A percentile compares a stretch with the other conserved stretches of the same genome.
Conservation (phyloP, 2,329 filamentous ascomycete species). For the Pseudogymnoascus sp. region DNA sequence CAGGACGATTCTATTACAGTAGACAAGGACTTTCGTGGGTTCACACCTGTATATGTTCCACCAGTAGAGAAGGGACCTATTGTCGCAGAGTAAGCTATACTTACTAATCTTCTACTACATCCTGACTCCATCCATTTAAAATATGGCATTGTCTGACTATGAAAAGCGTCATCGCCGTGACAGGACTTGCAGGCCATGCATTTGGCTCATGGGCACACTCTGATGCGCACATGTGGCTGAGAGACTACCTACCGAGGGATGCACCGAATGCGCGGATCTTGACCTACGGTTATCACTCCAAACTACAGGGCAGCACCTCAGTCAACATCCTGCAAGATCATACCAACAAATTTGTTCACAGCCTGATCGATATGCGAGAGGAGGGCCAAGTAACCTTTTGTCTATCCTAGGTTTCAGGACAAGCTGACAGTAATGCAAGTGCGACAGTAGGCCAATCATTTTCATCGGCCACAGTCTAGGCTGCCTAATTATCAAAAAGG, state of each 20-base stretch:
- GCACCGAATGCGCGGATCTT: conserved; percentile 16
- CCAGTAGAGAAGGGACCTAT: background rate
- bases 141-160: background rate
- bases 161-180: conserved; percentile 17
- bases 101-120: background rate
- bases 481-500: background rate
- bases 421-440: background rate
- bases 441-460: background rate
- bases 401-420: background rate
- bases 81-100: background rate
- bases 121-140: background rate
- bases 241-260: conserved; percentile 14
- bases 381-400: background rate
- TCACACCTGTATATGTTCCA: background rate
- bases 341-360: background rate
- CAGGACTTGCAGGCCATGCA: conserved; percentile 18
- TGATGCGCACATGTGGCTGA: conserved; percentile 16
- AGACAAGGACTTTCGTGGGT: background rate
- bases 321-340: background rate
- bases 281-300: conserved; percentile 16
- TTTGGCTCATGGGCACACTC: conserved; percentile 15
- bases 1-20: background rate
- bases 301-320: background rate
- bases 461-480: background rate
- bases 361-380: background rate